Evolutionary conservation across 2,329 filamentous ascomycete species (phyloP), one percentile per base, ranked within the genome.

Genomic region (Triangularia setosa): DNA sequence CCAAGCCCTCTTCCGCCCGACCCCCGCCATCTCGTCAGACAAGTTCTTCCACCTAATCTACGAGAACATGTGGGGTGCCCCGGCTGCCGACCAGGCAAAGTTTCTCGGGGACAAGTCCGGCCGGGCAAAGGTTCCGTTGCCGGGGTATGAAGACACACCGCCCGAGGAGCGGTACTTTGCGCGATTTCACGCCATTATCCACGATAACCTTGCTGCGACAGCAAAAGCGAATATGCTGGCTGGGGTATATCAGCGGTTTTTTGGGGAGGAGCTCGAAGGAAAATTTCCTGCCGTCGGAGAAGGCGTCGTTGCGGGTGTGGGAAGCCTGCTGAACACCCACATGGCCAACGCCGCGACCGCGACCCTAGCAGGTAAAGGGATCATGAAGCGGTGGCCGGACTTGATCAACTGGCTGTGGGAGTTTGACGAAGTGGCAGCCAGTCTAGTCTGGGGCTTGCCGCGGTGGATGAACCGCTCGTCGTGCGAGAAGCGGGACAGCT

Each of bases 391-490:
- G 11, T 52, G 27, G n/a, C 62, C 62, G n/a, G 27, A 52, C 6
- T 30, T 61, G n/a, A 48, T 61, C 11, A 48, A 54, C 11, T 11
- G 30, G 14, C 24, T 64, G n/a, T 64, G 62, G 62, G 30, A 28
- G 14, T 64, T 56, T 40, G 62, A 64, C 21, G 4, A 27, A 6
- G 25, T 60, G n/a, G 62, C 52, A 3, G 57, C 48, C 9, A 16
- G 16, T 6, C 48, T 64, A 2, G 62, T 33, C 6, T 64, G 48
- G 48, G 62, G 62, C 5, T 25, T 61, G 14, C 62, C 62, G 28
- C 27, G 57, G 27, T 60, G 48, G 62, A n/a, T 64, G 57, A 56
- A 55, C 21, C 40, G 40, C n/a, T 48, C 40, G 4, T 5, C 40
- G 21, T 9, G 7, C 8, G 7, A 21, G n/a, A 48, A n/a, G 2